phyloP scores from a whole-genome alignment of 805 yeast species.

The Wickerhamiella australiensis region DNA sequence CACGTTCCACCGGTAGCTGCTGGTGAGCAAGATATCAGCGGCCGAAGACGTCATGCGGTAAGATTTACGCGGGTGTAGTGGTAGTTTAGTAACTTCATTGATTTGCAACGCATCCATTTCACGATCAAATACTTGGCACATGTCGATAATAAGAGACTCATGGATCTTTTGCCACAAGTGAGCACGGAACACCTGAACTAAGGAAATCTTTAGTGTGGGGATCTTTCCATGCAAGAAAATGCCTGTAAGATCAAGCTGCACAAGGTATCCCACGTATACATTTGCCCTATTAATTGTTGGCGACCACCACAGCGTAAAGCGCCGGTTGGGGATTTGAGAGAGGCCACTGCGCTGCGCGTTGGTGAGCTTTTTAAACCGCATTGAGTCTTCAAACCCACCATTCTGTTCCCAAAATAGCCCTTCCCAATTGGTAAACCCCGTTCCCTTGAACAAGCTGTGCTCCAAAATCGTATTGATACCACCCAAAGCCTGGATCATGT shows the following conservation, averaged over 20 bases:
- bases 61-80: conserved; percentile 94
- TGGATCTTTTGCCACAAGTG: conserved; percentile 99
- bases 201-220: conserved; percentile 89
- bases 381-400: conserved; percentile 90
- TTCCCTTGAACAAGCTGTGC: conserved; percentile 88
- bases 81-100: conserved; percentile 76
- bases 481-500: conserved; percentile 92
- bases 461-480: conserved; percentile 94
- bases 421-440: conserved; percentile 98
- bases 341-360: conserved; percentile 96
- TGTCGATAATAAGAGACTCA: conserved; percentile 84
- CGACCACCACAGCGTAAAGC: conserved; percentile 99
- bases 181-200: conserved; percentile 92
- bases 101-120: conserved; percentile 74
- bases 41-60: conserved; percentile 93
- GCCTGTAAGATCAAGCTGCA: conserved; percentile 92
- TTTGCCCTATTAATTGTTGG: conserved; percentile 97
- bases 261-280: conserved; percentile 94
- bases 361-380: conserved; percentile 87
- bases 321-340: conserved; percentile 92
- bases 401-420: conserved; percentile 98
- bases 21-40: conserved; percentile 74
- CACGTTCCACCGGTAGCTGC: conserved; percentile 72
- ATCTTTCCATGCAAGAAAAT: conserved; percentile 95
- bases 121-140: conserved; percentile 82